Base-by-base conservation (phyloP, 2,329 filamentous ascomycete species). In the Epichloe scottii region DNA sequence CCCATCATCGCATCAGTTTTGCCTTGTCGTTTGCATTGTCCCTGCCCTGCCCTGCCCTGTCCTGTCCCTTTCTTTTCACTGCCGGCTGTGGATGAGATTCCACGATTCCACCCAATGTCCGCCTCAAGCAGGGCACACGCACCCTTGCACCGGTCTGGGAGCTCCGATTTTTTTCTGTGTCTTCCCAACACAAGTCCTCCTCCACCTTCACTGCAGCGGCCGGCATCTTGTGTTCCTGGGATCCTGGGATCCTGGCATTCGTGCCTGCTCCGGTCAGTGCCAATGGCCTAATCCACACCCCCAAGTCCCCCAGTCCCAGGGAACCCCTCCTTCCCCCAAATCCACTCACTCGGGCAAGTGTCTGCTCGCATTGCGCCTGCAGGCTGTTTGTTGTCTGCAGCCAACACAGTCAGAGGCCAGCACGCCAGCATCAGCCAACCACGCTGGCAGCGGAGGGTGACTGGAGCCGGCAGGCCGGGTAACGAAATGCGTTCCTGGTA, bases 101-200 rank as follows among this genome's bases (percentile, higher is more conserved):
- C 38, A 46, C 46, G 19, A 7, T 40, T 53, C 42, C 38, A 46
- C 46, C 35, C 34, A 43, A 39, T 45, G 50, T 39, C n/a, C 47
- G 46, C 41, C 45, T 45, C 38, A 39, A 39, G 41, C 51, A 50
- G 54, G 55, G 26, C 26, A 30, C 26, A 30, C 49, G 53, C 51
- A 54, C 49, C 50, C 53, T 52, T 54, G 55, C 51, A 53, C 51
- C 51, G 50, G 56, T 48, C 52, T 40, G 49, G 52, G 50, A 54
- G 52, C 50, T 54, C 51, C 12, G 38, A 5, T 51, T 56, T 51
- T 53, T 4, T 44, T 48, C 30, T 41, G 38, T 37, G n/a, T 37
- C 26, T 30, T 30, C 26, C 26, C 26, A 30, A 30, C 26, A 30
- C 26, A 30, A 14, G 17, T 19, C 40, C 23, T 33, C 21, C 12